Evolutionary conservation across 257 asterid genomes (phyloP).

Genomic region (Fraxinus americana): DNA sequence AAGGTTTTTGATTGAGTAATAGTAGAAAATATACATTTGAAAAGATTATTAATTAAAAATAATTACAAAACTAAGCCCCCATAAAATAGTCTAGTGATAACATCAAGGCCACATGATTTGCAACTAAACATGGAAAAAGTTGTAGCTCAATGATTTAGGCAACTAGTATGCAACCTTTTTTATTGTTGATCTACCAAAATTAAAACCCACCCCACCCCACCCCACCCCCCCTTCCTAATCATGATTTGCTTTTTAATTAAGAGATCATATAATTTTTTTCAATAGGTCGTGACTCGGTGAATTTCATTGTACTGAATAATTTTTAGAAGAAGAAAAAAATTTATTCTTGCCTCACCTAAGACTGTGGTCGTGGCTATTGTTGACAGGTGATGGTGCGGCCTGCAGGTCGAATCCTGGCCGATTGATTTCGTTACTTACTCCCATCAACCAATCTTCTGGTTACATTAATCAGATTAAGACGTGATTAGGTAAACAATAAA

Average conservation of each 20-base stretch:
- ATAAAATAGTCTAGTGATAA: constrained; percentile 10
- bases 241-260: neutral
- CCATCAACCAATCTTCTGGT: constrained; percentile 64
- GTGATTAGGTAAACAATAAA: constrained; percentile 11
- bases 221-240: neutral
- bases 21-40: too few species aligned
- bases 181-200: constrained; percentile 9
- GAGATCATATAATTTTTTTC: neutral
- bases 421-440: constrained; percentile 41
- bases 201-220: neutral
- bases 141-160: constrained; percentile 33
- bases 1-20: too few species aligned
- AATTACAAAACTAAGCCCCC: too few species aligned
- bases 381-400: constrained; percentile 8
- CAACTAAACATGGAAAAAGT: constrained; percentile 37
- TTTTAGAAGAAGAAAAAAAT: neutral
- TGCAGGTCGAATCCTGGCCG: constrained; percentile 44
- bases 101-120: constrained; percentile 35
- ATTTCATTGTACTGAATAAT: neutral
- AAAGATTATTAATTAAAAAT: too few species aligned
- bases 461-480: constrained; percentile 14
- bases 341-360: constrained; percentile 50
- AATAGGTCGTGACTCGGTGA: neutral
- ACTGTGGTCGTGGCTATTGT: constrained; percentile 40
- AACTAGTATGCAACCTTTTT: constrained; percentile 21